These are phyloP conservation scores for Venturia nashicola DNA, from an alignment of 2,329 filamentous ascomycete genomes.

Conservation along the genomic window DNA sequence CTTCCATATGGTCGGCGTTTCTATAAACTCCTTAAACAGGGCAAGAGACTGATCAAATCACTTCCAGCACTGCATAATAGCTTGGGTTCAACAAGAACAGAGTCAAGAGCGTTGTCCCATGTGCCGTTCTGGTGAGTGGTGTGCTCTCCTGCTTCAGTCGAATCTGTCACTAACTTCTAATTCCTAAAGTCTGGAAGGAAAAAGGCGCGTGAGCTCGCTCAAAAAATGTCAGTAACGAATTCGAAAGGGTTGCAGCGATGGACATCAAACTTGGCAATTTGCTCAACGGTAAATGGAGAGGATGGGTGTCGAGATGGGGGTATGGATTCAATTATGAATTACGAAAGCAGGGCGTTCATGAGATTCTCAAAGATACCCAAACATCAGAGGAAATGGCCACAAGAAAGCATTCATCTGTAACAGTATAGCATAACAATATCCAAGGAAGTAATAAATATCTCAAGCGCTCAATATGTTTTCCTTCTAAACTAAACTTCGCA, in stretches of 20 bases:
- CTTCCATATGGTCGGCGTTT: constrained; percentile 71
- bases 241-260: not conserved
- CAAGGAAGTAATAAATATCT: too few relatives aligned
- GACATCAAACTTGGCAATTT: not conserved
- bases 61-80: constrained; percentile 76
- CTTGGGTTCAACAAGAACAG: constrained; percentile 92
- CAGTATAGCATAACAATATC: too few relatives aligned
- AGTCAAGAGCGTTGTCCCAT: constrained; percentile 93
- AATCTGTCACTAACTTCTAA: not conserved
- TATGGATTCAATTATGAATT: not conserved
- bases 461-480: too few relatives aligned
- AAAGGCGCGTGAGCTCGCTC: not conserved
- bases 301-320: not conserved
- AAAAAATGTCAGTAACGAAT: not conserved
- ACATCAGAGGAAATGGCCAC: too few relatives aligned
- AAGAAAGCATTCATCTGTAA: too few relatives aligned
- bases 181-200: constrained; percentile 9
- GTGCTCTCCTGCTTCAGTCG: not conserved
- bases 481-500: not conserved
- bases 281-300: not conserved
- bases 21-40: constrained; percentile 9
- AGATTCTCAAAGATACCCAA: not conserved
- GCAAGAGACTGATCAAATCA: constrained; percentile 3
- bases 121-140: constrained; percentile 75
- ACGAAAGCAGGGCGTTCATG: not conserved